Evolutionary conservation across 768 basidiomycete genomes (phyloP).

Genomic region (Lactarius vividus): DNA sequence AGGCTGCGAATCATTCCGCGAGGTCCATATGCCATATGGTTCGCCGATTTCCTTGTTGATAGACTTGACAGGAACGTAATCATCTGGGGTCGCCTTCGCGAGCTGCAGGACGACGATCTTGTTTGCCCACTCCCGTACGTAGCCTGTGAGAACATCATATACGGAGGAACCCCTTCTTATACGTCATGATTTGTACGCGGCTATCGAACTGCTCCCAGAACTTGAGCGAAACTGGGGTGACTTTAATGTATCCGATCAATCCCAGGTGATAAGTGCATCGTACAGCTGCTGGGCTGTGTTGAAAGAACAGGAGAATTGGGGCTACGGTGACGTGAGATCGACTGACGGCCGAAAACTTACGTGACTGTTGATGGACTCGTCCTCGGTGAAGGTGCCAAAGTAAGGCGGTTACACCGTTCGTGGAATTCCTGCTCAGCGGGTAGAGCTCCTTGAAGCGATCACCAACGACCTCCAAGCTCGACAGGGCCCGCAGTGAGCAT

Average conservation of each 20-base stretch:
- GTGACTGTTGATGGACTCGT: constrained; percentile 14
- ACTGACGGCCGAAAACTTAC: constrained; percentile 2
- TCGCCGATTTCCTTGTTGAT: constrained; percentile 9
- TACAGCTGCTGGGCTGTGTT: constrained; percentile 36
- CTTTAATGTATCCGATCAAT: constrained; percentile 27
- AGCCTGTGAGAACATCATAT: constrained; percentile 8
- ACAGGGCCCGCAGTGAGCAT: constrained; percentile 21
- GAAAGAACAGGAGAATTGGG: constrained; percentile 33
- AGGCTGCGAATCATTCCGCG: constrained; percentile 25
- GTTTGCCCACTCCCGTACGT: constrained; percentile 18
- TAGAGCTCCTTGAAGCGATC: constrained; percentile 16
- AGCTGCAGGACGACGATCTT: constrained; percentile 25
- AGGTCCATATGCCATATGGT: constrained; percentile 23
- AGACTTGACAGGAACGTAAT: constrained; percentile 17
- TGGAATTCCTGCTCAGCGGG: constrained; percentile 17
- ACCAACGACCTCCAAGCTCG: constrained; percentile 21
- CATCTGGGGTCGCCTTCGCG: constrained; percentile 14
- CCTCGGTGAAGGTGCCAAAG: too few relatives aligned
- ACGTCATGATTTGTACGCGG: neutral
- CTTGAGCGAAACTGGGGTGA: constrained; percentile 34
- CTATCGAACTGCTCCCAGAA: constrained; percentile 30
- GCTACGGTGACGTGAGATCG: constrained; percentile 18
- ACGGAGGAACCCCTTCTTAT: constrained; percentile 2
- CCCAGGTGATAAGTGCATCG: constrained; percentile 32
- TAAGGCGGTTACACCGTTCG: too few relatives aligned